These are phyloP conservation scores for Candida manassasensis DNA, from an alignment of 805 yeast genomes.

Conservation along the genomic window DNA sequence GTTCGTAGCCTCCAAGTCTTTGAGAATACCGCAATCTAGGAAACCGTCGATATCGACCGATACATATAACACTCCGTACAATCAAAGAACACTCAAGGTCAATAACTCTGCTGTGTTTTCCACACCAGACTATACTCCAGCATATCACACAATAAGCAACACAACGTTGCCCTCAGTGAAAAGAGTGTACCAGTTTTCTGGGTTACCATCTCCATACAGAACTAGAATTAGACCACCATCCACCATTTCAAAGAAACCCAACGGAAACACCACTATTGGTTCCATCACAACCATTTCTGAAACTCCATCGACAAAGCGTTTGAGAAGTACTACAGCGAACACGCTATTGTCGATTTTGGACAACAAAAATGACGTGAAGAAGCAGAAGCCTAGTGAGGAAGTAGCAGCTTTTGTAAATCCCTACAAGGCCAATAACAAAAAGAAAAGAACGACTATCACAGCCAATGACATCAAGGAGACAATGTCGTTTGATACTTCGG, in stretches of 20 bases:
- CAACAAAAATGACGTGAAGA: constrained; percentile 13
- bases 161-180: constrained; percentile 30
- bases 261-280: constrained; percentile 2
- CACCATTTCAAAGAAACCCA: constrained; percentile 1
- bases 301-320: constrained; percentile 3
- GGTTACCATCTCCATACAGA: constrained; percentile 41
- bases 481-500: constrained; percentile 28
- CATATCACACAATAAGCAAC: constrained; percentile 26
- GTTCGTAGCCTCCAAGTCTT: background rate
- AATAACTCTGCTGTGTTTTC: constrained; percentile 11
- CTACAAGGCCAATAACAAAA: constrained; percentile 7
- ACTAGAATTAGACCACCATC: constrained; percentile 36
- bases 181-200: constrained; percentile 42
- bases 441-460: constrained; percentile 14
- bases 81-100: constrained; percentile 24
- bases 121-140: constrained; percentile 37
- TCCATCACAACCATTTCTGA: constrained; percentile 8
- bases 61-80: constrained; percentile 18
- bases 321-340: constrained; percentile 33
- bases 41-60: constrained; percentile 9
- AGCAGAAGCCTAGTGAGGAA: constrained; percentile 18
- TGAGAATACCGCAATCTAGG: background rate
- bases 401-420: constrained; percentile 32
- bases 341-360: constrained; percentile 36
- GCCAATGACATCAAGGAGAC: constrained; percentile 37